These are phyloP conservation scores for Pleodorina starrii DNA, from an alignment of 139 green algal genomes.

Conservation along the genomic window DNA sequence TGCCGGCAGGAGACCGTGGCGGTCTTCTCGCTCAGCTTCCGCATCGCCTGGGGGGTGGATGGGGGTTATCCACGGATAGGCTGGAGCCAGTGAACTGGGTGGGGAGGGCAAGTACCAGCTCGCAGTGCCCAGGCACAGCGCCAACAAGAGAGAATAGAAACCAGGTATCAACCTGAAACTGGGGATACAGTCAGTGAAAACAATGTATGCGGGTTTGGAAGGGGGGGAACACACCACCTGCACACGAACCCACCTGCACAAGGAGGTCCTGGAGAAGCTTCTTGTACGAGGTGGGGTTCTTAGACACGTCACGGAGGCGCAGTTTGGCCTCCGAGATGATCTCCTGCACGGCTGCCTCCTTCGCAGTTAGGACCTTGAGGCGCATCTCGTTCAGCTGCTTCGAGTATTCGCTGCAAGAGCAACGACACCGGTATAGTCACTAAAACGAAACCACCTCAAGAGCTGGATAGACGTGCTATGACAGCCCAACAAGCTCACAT, in stretches of 20 bases:
- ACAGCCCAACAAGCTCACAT: conserved; percentile 82
- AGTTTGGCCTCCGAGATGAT: conserved; percentile 71
- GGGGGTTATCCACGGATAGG: no score
- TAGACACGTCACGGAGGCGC: conserved; percentile 74
- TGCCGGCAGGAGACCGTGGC: conserved; percentile 81
- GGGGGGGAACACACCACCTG: neutral
- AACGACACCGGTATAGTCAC: no score
- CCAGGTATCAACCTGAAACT: no score
- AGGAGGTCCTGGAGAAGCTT: conserved; percentile 91
- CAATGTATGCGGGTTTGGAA: no score
- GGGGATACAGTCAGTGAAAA: no score
- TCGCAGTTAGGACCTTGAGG: conserved; percentile 93
- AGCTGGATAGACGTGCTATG: no score
- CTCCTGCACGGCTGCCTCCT: conserved; percentile 85
- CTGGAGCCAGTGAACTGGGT: no score
- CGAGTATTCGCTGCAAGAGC: conserved; percentile 89
- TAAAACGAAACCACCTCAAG: no score
- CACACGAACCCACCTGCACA: conserved; percentile 74
- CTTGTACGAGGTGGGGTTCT: conserved; percentile 83
- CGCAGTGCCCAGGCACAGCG: no score
- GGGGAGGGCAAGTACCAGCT: no score
- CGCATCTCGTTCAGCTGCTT: conserved; percentile 97
- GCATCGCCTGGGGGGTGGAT: conserved; percentile 79
- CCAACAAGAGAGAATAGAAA: no score
- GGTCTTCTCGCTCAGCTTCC: conserved; percentile 82